phyloP scores from a whole-genome alignment of 805 yeast genomes.

The Kluyveromyces dobzhanskii region DNA sequence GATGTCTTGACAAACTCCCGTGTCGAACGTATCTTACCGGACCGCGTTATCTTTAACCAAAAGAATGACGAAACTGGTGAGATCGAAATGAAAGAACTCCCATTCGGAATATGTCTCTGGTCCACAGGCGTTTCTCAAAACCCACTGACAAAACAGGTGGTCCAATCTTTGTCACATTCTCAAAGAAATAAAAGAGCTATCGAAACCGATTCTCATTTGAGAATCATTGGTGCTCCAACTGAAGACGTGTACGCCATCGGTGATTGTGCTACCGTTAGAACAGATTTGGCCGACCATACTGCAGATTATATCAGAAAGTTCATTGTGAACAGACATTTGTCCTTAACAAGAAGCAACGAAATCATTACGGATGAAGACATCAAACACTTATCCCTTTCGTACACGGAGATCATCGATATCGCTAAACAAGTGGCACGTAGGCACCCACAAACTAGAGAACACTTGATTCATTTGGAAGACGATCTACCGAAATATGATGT shows the following conservation, averaged over 20 bases:
- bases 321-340: conserved; percentile 36
- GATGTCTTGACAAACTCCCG: conserved; percentile 58
- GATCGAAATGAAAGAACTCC: conserved; percentile 37
- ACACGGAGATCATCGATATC: conserved; percentile 41
- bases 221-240: conserved; percentile 59
- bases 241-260: conserved; percentile 69
- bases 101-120: conserved; percentile 67
- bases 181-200: conserved; percentile 64
- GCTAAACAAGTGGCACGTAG: conserved; percentile 40
- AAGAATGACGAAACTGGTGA: conserved; percentile 35
- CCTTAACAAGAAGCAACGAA: conserved; percentile 26
- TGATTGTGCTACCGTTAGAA: conserved; percentile 60
- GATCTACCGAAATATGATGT: conserved; percentile 45
- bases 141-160: conserved; percentile 51
- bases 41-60: conserved; percentile 51
- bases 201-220: conserved; percentile 64
- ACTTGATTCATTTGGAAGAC: conserved; percentile 42
- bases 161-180: conserved; percentile 35
- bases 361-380: conserved; percentile 45
- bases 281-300: conserved; percentile 49
- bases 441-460: conserved; percentile 53
- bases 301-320: conserved; percentile 41
- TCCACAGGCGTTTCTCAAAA: conserved; percentile 68
- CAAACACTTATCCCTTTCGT: conserved; percentile 38
- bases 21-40: conserved; percentile 48